These are phyloP conservation scores for Aspergillus ellipticus DNA, from an alignment of 495 filamentous ascomycete species.

Conservation along the genomic window DNA sequence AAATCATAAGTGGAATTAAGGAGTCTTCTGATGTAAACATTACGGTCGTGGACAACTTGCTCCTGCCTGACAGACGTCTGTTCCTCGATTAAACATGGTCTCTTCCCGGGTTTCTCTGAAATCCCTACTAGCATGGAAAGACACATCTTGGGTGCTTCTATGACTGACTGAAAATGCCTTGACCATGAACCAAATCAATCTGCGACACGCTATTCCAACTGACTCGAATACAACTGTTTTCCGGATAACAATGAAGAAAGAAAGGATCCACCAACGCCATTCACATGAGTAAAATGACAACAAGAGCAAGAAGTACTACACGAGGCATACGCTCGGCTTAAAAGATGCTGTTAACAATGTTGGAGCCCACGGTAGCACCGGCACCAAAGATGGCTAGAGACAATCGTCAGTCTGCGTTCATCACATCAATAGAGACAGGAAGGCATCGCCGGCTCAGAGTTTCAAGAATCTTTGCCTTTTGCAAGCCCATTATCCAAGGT, in stretches of 20 bases:
- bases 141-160: background rate
- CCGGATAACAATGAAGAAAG: conserved; percentile 3
- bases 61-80: background rate
- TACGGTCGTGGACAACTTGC: too few relatives aligned
- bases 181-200: background rate
- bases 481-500: background rate
- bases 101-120: background rate
- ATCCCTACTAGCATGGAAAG: conserved; percentile 6
- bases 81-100: background rate
- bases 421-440: background rate
- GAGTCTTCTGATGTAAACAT: too few relatives aligned
- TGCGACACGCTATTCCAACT: conserved; percentile 1
- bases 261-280: conserved; percentile 32
- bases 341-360: conserved; percentile 91
- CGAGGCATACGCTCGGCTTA: conserved; percentile 33
- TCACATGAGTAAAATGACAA: conserved; percentile 18
- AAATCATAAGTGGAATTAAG: too few relatives aligned
- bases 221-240: background rate
- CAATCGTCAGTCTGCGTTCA: conserved; percentile 7
- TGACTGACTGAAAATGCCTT: background rate
- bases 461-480: background rate
- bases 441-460: background rate
- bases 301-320: conserved; percentile 2
- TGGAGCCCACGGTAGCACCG: conserved; percentile 84
- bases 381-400: conserved; percentile 66